phyloP scores from a whole-genome alignment of 2,329 filamentous ascomycete genomes.

The Myriosclerotinia duriaeana region DNA sequence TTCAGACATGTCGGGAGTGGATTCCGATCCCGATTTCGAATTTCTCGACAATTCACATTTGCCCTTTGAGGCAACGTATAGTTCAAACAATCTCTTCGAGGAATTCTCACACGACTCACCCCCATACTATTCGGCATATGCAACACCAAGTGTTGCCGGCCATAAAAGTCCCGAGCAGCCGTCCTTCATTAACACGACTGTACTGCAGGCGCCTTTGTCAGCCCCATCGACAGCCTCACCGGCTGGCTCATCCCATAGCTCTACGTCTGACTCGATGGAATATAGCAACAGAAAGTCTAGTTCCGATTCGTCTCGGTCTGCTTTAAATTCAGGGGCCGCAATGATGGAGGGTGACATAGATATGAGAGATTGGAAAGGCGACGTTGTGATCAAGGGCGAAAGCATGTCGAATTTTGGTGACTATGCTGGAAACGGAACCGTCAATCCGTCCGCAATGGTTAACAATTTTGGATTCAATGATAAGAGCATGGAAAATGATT shows the following conservation, averaged over 20 bases:
- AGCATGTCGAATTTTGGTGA: slow-evolving; percentile 45
- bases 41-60: slow-evolving; percentile 41
- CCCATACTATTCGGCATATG: slow-evolving; percentile 34
- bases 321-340: slow-evolving; percentile 45
- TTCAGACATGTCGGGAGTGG: slow-evolving; percentile 41
- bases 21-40: slow-evolving; percentile 42
- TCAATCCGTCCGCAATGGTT: slow-evolving; percentile 42
- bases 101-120: slow-evolving; percentile 35
- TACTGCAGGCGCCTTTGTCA: slow-evolving; percentile 27
- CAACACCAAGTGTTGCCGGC: slow-evolving; percentile 32
- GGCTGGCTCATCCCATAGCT: slow-evolving; percentile 48
- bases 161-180: slow-evolving; percentile 25
- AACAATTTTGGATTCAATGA: slow-evolving; percentile 45
- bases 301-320: slow-evolving; percentile 49
- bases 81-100: slow-evolving; percentile 39
- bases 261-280: slow-evolving; percentile 53
- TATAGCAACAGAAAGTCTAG: slow-evolving; percentile 52
- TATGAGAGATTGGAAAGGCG: slow-evolving; percentile 48
- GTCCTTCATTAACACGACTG: slow-evolving; percentile 15
- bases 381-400: slow-evolving; percentile 42
- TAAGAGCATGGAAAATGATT: slow-evolving; percentile 50
- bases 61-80: slow-evolving; percentile 36
- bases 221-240: slow-evolving; percentile 40
- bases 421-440: slow-evolving; percentile 43
- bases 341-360: slow-evolving; percentile 48